These are phyloP conservation scores for Schwanniomyces vanrijiae DNA, from an alignment of 805 yeast species.

Conservation along the genomic window DNA sequence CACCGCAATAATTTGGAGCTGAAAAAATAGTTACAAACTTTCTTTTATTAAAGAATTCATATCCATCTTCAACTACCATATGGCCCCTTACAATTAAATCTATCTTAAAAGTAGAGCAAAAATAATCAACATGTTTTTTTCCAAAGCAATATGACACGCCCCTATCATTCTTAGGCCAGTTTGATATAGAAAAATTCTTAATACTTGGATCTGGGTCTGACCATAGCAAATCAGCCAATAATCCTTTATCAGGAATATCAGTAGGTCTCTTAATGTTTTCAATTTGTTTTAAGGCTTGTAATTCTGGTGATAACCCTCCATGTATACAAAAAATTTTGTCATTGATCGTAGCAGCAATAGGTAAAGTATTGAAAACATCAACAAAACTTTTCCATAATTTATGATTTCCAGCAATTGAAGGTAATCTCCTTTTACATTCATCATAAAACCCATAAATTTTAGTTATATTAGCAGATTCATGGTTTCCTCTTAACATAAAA, in stretches of 20 bases:
- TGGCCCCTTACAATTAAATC: slow-evolving; percentile 82
- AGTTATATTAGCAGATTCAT: slow-evolving; percentile 58
- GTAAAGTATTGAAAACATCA: slow-evolving; percentile 59
- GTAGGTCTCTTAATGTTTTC: slow-evolving; percentile 76
- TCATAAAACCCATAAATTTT: slow-evolving; percentile 62
- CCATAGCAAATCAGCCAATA: slow-evolving; percentile 78
- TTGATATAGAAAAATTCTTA: slow-evolving; percentile 36
- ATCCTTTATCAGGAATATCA: slow-evolving; percentile 78
- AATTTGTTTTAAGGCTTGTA: slow-evolving; percentile 64
- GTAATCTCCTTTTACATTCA: slow-evolving; percentile 56
- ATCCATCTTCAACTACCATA: slow-evolving; percentile 89
- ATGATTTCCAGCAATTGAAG: slow-evolving; percentile 19
- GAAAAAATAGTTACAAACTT: slow-evolving; percentile 76
- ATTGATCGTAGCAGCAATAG: slow-evolving; percentile 61
- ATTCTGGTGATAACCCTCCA: slow-evolving; percentile 76
- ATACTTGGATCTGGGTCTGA: slow-evolving; percentile 64
- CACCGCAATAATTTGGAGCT: slow-evolving; percentile 86
- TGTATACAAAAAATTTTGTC: slow-evolving; percentile 60
- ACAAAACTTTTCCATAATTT: slow-evolving; percentile 53
- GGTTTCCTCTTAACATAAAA: slow-evolving; percentile 60
- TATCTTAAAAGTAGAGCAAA: slow-evolving; percentile 64
- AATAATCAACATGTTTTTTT: slow-evolving; percentile 68
- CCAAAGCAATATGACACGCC: slow-evolving; percentile 83
- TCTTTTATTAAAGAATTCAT: slow-evolving; percentile 75
- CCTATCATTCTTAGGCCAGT: slow-evolving; percentile 81